Base-by-base conservation (phyloP, 768 basidiomycete genomes). In the Auriscalpium orientale region DNA sequence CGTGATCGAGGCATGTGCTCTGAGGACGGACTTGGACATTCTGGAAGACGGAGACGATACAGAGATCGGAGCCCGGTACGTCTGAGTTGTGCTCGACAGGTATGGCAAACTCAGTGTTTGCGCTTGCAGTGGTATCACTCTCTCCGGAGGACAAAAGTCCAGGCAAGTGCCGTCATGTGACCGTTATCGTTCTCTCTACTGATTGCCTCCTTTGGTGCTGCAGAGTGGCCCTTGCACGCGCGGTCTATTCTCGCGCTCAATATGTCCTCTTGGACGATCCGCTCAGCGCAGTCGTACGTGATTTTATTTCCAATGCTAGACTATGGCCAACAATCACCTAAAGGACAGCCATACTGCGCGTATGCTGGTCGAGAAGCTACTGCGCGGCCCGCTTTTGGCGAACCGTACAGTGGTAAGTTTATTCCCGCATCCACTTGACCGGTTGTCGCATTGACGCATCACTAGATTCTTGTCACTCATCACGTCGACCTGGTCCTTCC, bases 1-100 rank as follows among this genome's bases (percentile, higher is more conserved):
- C 0, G 90, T 92, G 22, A 67, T 95, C 18, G 85, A 91, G 51
- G 87, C 83, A 13, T 98, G 95, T 65, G 93, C 92, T 1, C 70
- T 98, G 52, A 72, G 67, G 33, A 82, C 87, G 0, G 95, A 98
- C 73, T 69, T 98, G 55, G 81, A 87, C 7, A 79, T 93, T 12
- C 69, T 98, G 1, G 90, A 95, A 55, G 85, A 94, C 63, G 95
- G 95, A 0, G 93, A 91, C 64, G 73, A 70, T 53, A 93, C 91
- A 1, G 87, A 91, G 70, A 89, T 95, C 60, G 91, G 91, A 12
- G 84, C 83, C 15, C 75, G 83, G 76, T 80, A 50, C 12, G 74
- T 65, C 20, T 35, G 22, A 44, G n/a, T 28, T 5, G 22, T 28
- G 5, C 22, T 28, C 22, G 22, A 28, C 22, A 28, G 21, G 46